A percentile compares a stretch with the other conserved stretches of the same genome.
Evolutionary conservation across 495 filamentous ascomycete genomes (phyloP).

Genomic region (Daldinia childiae): DNA sequence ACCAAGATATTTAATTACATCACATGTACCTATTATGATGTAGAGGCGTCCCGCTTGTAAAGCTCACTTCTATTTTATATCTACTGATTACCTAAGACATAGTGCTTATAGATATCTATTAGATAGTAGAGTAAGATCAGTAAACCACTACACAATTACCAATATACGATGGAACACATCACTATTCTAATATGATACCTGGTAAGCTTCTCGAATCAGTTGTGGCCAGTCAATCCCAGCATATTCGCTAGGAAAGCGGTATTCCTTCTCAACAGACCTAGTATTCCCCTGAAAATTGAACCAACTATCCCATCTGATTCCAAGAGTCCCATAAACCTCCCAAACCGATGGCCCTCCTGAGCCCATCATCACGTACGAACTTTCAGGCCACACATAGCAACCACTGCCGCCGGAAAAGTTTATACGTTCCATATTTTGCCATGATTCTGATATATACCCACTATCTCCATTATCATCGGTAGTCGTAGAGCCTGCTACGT

Average conservation of each 20-base stretch:
- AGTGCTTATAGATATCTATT: neutral
- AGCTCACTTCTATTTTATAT: too few species aligned
- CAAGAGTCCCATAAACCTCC: constrained; percentile 1
- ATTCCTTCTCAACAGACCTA: neutral
- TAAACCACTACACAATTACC: too few species aligned
- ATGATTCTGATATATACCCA: neutral
- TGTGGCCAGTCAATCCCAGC: constrained; percentile 19
- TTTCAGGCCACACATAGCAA: constrained; percentile 14
- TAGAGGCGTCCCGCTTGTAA: too few species aligned
- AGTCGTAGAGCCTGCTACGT: constrained; percentile 8
- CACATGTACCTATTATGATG: too few species aligned
- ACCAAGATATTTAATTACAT: too few species aligned
- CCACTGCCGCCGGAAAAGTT: constrained; percentile 20
- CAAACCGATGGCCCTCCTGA: neutral
- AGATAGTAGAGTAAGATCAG: neutral
- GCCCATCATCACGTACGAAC: constrained; percentile 10
- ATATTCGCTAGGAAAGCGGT: constrained; percentile 8
- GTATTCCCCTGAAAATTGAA: neutral
- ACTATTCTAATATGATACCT: neutral
- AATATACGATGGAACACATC: neutral
- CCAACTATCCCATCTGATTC: neutral
- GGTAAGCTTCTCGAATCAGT: neutral
- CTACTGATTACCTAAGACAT: too few species aligned
- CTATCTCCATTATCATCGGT: neutral
- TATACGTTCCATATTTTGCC: neutral